Percentiles rank a stretch among this genome's conserved stretches.
Conservation (phyloP, 192 early-diverging fungal species). For the Borealophlyctis nickersoniae region DNA sequence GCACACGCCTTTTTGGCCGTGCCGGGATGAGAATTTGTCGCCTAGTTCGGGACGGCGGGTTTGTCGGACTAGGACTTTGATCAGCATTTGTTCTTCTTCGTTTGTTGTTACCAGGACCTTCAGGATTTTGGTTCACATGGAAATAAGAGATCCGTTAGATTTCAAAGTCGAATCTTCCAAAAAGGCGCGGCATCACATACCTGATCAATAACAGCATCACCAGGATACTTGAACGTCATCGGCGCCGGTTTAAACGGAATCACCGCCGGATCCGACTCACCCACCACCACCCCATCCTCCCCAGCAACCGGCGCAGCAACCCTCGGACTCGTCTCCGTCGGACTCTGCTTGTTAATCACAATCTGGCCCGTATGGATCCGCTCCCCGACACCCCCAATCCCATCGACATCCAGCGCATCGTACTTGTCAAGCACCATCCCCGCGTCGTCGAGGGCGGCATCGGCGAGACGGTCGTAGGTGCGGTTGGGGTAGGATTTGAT, state of each 20-base stretch:
- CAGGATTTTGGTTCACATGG: neutral
- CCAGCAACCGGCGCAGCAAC: slow-evolving; percentile 38
- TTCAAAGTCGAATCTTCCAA: too few species aligned
- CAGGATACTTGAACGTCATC: slow-evolving; percentile 84
- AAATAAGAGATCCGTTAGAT: slow-evolving; percentile 3
- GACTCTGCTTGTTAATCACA: slow-evolving; percentile 86
- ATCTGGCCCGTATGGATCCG: slow-evolving; percentile 70
- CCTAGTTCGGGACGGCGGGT: slow-evolving; percentile 93
- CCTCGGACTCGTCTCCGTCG: slow-evolving; percentile 67
- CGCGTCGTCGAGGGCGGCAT: slow-evolving; percentile 42
- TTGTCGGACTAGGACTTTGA: slow-evolving; percentile 88
- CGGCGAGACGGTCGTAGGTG: slow-evolving; percentile 75
- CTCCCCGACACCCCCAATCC: slow-evolving; percentile 84
- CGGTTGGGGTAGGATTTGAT: slow-evolving; percentile 88
- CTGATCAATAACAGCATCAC: slow-evolving; percentile 87
- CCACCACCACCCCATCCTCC: slow-evolving; percentile 30
- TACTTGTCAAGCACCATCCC: slow-evolving; percentile 49
- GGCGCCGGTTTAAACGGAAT: slow-evolving; percentile 68
- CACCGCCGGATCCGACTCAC: slow-evolving; percentile 46
- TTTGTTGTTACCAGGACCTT: slow-evolving; percentile 86
- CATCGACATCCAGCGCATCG: slow-evolving; percentile 79
- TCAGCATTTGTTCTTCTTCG: slow-evolving; percentile 84
- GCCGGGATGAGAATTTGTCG: slow-evolving; percentile 97
- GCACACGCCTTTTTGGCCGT: slow-evolving; percentile 97
- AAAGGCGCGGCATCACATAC: slow-evolving; percentile 18